Evolutionary conservation across 2,329 filamentous ascomycete genomes (phyloP), one percentile per base, ranked within the genome.

Genomic region (Fusarium redolens): DNA sequence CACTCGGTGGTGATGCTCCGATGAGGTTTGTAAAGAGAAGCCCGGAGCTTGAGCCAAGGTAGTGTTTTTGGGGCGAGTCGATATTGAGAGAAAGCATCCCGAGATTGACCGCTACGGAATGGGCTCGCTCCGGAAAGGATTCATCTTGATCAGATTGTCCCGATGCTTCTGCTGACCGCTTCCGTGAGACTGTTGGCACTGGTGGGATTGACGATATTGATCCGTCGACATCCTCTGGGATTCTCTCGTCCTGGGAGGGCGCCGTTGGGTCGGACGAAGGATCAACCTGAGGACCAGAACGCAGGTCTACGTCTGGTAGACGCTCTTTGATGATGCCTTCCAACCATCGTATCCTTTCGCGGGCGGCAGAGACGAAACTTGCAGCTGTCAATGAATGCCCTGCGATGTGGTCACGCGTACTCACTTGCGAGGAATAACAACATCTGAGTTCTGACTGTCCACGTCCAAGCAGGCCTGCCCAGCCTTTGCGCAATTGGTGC

Each of bases 51-150:
- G 47, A 50, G 9, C 47, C 47, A 22, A 50, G 47, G 15, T 50
- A 50, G 7, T 50, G 47, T 1, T 33, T 50, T 18, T 50, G 47
- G 1, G 47, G 47, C 1, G 30, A 33, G 56, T 83, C 81, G 0
- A 81, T 81, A 51, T 82, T 81, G 15, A 83, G 75, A 4, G 81
- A 81, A 13, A 83, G 70, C 74, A 82, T 79, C 0, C 81, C 81
- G 1, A 83, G 65, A 31, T 82, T 79, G 25, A 81, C 74, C 1
- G 81, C 79, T 20, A 82, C 79, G 0, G 81, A 71, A 55, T 76
- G 74, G 0, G 76, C 73, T 4, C 57, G 50, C 37, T 75, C 72
- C 3, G 67, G 61, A 15, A 74, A 72, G 2, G 68, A 69, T 13
- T 75, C 73, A 28, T 73, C 60, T 5, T 59, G 30, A 22, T 50